These are phyloP conservation scores for Geum urbanum DNA, from an alignment of 306 rosid genomes.

Conservation along the genomic window DNA sequence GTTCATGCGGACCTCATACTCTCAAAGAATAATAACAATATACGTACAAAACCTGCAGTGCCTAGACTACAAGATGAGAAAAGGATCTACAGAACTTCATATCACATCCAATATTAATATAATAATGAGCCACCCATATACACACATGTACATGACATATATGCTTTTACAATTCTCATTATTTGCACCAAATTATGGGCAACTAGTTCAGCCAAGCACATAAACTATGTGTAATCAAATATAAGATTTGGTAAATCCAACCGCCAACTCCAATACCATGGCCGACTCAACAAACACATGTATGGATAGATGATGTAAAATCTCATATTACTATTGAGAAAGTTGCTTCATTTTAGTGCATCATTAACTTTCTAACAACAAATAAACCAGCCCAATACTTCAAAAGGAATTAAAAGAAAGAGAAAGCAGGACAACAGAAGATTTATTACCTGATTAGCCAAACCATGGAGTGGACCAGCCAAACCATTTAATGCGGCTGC, in stretches of 20 bases:
- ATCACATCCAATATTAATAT: neutral
- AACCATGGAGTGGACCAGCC: conserved; percentile 99
- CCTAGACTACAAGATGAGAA: neutral
- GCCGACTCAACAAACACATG: neutral
- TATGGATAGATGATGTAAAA: neutral
- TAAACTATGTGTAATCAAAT: neutral
- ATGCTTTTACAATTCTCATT: neutral
- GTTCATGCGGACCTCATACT: too few relatives aligned
- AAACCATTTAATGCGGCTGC: conserved; percentile 96
- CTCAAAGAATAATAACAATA: neutral
- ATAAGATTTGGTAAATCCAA: neutral
- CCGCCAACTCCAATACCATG: too few relatives aligned
- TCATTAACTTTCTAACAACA: neutral
- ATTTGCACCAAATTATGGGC: neutral
- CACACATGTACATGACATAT: neutral
- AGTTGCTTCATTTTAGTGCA: neutral
- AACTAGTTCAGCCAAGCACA: neutral
- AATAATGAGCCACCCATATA: neutral
- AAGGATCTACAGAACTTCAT: neutral
- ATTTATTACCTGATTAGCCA: conserved; percentile 92
- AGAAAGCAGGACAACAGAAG: conserved; percentile 9
- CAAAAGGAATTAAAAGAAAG: neutral
- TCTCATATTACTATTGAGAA: neutral
- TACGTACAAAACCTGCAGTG: neutral
- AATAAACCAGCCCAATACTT: neutral